Evolutionary conservation across 2,329 filamentous ascomycete genomes (phyloP), one percentile per base, ranked within the genome.

Genomic region (Scytalidium lignicola): DNA sequence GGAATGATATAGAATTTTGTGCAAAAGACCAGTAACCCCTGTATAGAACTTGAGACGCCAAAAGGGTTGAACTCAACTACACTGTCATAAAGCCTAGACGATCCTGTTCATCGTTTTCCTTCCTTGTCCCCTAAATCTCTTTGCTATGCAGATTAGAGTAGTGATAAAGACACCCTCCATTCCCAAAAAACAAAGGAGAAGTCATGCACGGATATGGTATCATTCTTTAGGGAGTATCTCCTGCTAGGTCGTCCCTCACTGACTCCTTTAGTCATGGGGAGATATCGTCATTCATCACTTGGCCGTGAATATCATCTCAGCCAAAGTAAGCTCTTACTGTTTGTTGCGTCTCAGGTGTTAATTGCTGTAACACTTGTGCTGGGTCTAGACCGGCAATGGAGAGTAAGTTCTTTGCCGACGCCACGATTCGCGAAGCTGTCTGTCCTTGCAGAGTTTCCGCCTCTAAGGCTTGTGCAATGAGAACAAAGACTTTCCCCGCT

Each of bases 381-480:
- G 88, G 83, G 61, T 96, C 87, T 43, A 93, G 74, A 47, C 82
- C 83, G 4, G 90, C 85, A 23, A 80, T 79, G 52, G 83, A 78
- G 39, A 96, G 79, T 45, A 99, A 76, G 46, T 80, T 73, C 72
- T 95, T 95, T 29, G 88, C 88, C 2, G 89, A 84, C 41, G 75
- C 75, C 26, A 90, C 88, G 50, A 96, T 86, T 53, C 86, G 83
- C 53, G 75, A 80, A 21, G 88, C 89, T 18, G 87, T 90, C 63
- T 90, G 83, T 18, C 91, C 91, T 63, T 91, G 88, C 39, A 99
- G 75, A 17, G 91, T 92, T 64, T 96, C 90, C 5, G 89, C 86
- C 64, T 96, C 92, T 13, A 99, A 82, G 18, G 91, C 92, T 67
- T 95, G 86, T 21, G 85, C 89, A 49, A 97, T 88, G 61, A 83